Percentiles rank a stretch among this genome's conserved stretches.
phyloP scores from a whole-genome alignment of 495 filamentous ascomycete genomes.

The Daldinia childiae region DNA sequence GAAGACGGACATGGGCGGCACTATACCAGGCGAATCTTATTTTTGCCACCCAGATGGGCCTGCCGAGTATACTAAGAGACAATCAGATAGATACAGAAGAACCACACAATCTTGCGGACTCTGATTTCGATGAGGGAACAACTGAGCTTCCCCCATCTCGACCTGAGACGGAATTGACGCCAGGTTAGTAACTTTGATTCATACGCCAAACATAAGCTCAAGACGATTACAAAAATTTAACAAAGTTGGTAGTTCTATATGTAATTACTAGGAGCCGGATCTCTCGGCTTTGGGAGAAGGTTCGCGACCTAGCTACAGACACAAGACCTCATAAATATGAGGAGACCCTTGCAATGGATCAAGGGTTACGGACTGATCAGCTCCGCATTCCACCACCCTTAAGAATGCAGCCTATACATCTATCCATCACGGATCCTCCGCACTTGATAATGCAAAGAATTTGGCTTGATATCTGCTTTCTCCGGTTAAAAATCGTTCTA shows the following conservation, averaged over 20 bases:
- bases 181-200: slow-evolving; percentile 9
- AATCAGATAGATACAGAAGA: slow-evolving; percentile 51
- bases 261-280: slow-evolving; percentile 54
- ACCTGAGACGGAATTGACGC: slow-evolving; percentile 50
- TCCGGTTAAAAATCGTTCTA: slow-evolving; percentile 43
- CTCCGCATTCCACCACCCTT: slow-evolving; percentile 47
- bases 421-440: slow-evolving; percentile 50
- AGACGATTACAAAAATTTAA: background rate
- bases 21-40: slow-evolving; percentile 44
- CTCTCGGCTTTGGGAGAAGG: slow-evolving; percentile 53
- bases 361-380: slow-evolving; percentile 43
- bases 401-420: slow-evolving; percentile 45
- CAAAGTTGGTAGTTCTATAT: slow-evolving; percentile 42
- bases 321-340: slow-evolving; percentile 43
- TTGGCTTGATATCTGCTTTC: slow-evolving; percentile 43
- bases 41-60: slow-evolving; percentile 47
- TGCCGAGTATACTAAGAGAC: slow-evolving; percentile 50
- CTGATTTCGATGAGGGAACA: slow-evolving; percentile 53
- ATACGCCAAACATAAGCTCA: background rate
- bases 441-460: slow-evolving; percentile 47
- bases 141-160: slow-evolving; percentile 47
- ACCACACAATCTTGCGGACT: slow-evolving; percentile 57
- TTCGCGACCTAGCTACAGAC: slow-evolving; percentile 51
- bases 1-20: slow-evolving; percentile 51
- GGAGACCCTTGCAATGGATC: slow-evolving; percentile 52